Evolutionary conservation across 2,329 filamentous ascomycete species (phyloP).

Genomic region (Aspergillus fumigatus): DNA sequence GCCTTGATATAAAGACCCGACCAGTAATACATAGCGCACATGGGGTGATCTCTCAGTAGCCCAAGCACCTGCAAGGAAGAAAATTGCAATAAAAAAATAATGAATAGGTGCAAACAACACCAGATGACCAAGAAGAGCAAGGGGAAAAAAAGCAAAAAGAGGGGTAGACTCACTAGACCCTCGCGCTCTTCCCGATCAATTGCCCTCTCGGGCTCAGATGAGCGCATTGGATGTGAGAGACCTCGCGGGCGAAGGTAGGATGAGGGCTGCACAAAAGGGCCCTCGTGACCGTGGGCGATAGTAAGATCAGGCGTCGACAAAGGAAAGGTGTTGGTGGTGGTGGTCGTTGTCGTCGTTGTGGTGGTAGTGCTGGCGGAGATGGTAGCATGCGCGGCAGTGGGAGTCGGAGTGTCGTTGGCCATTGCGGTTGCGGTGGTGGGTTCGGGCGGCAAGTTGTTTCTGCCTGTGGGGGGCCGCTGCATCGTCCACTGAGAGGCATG

Average conservation of each 20-base stretch:
- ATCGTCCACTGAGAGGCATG: conserved; percentile 13
- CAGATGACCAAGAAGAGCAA: conserved; percentile 3
- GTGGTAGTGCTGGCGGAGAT: conserved; percentile 10
- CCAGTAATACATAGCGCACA: not conserved
- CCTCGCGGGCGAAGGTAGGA: conserved; percentile 43
- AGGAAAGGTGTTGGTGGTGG: conserved; percentile 1
- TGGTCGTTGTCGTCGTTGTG: conserved; percentile 2
- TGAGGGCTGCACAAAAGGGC: conserved; percentile 45
- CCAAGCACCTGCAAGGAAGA: not conserved
- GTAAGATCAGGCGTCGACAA: conserved; percentile 6
- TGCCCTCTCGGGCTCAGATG: conserved; percentile 39
- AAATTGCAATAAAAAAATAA: not conserved
- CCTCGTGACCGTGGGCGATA: conserved; percentile 37
- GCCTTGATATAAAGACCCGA: not conserved
- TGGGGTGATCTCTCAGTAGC: not conserved
- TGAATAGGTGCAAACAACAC: not conserved
- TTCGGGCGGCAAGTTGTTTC: conserved; percentile 20
- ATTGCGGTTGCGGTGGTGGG: conserved; percentile 5
- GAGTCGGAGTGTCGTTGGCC: conserved; percentile 3
- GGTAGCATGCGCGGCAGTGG: conserved; percentile 1
- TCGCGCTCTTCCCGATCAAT: conserved; percentile 48
- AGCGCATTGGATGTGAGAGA: conserved; percentile 38
- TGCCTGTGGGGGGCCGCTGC: conserved; percentile 19
- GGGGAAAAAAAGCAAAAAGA: conserved; percentile 1
- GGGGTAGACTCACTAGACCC: conserved; percentile 40